Conservation (phyloP, 176 grass and related monocot species). For the Bonia amplexicaulis region DNA sequence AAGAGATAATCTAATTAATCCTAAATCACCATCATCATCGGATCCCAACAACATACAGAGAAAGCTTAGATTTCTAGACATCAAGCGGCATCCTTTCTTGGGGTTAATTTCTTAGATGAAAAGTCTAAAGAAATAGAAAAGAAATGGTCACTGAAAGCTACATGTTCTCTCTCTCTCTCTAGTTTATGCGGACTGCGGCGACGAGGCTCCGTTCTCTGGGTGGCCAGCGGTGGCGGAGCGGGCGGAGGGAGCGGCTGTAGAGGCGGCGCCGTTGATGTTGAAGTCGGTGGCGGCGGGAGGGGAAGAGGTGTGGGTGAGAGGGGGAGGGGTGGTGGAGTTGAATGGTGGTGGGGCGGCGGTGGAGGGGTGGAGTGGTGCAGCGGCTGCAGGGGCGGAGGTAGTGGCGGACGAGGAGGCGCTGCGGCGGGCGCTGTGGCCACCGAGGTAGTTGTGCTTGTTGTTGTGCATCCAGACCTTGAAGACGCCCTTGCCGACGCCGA, state of each 20-base stretch:
- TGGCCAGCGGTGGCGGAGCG: slow-evolving; percentile 6
- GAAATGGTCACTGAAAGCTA: slow-evolving; percentile 53
- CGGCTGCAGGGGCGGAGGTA: background rate
- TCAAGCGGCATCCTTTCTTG: slow-evolving; percentile 34
- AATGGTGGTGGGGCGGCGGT: background rate
- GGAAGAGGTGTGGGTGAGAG: slow-evolving; percentile 21
- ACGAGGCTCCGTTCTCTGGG: slow-evolving; percentile 19
- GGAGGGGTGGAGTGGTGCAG: background rate
- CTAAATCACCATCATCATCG: slow-evolving; percentile 36
- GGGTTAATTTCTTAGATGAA: slow-evolving; percentile 55
- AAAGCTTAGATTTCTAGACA: slow-evolving; percentile 43
- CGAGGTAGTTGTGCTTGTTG: slow-evolving; percentile 98
- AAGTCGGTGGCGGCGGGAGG: slow-evolving; percentile 17
- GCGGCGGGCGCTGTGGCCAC: slow-evolving; percentile 54
- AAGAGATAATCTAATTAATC: slow-evolving; percentile 52
- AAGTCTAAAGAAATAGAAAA: slow-evolving; percentile 26
- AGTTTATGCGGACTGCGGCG: slow-evolving; percentile 48
- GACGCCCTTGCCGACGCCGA: slow-evolving; percentile 88
- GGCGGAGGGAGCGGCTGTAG: background rate
- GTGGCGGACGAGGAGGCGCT: slow-evolving; percentile 7
- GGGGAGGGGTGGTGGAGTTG: slow-evolving; percentile 6
- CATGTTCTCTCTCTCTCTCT: slow-evolving; percentile 10
- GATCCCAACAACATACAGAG: slow-evolving; percentile 39
- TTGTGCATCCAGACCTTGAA: slow-evolving; percentile 99
- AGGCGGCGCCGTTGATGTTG: slow-evolving; percentile 42